phyloP scores from a whole-genome alignment of 306 rosid genomes.

The Trifolium subterraneum region DNA sequence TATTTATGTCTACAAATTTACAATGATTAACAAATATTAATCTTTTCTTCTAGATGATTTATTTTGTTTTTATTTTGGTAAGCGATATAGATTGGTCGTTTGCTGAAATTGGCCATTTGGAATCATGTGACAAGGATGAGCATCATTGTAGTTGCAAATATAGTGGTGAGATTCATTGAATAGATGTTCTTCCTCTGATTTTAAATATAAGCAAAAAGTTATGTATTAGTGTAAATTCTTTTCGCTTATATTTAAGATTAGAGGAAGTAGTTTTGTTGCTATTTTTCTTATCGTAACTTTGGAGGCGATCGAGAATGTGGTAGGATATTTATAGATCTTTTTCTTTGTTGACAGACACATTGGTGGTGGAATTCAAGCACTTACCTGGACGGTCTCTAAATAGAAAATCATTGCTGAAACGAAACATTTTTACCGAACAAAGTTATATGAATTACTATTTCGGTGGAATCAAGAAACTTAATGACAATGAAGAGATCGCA shows the following conservation, averaged over 20 bases:
- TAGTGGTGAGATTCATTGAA: conserved; percentile 56
- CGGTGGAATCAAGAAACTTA: conserved; percentile 15
- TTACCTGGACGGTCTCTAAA: conserved; percentile 38
- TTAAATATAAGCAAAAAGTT: too few relatives aligned
- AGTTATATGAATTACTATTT: not conserved
- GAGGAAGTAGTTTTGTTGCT: not conserved
- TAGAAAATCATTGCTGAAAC: conserved; percentile 47
- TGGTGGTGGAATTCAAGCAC: conserved; percentile 28
- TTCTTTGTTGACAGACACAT: conserved; percentile 18
- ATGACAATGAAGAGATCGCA: conserved; percentile 9
- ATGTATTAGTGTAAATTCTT: too few relatives aligned
- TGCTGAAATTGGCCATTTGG: conserved; percentile 62
- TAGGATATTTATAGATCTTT: not conserved
- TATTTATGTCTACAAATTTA: not conserved
- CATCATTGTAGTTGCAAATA: conserved; percentile 55
- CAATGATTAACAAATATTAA: not conserved
- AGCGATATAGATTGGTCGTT: conserved; percentile 63
- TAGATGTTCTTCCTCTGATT: not conserved
- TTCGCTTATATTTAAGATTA: too few relatives aligned
- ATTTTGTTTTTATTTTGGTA: not conserved
- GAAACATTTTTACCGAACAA: conserved; percentile 1
- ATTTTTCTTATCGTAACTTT: not conserved
- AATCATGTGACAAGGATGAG: conserved; percentile 48
- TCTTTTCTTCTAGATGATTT: not conserved
- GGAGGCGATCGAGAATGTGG: not conserved